Base-by-base conservation (phyloP, 495 filamentous ascomycete species). In the Penicillium robsamsonii region DNA sequence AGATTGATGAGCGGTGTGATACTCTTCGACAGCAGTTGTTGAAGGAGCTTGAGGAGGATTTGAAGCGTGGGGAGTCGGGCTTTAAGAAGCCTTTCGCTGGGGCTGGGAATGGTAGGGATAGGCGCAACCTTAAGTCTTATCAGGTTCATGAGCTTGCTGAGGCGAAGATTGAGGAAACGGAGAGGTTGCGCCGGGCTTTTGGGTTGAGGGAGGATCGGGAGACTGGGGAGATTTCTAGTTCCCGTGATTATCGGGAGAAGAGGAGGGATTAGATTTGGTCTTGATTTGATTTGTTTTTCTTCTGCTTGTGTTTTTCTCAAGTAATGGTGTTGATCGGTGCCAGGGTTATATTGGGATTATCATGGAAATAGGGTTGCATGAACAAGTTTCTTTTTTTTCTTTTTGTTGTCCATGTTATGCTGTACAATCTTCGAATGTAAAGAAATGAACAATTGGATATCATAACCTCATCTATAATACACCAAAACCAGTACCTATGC, bases 131-230 rank as follows among this genome's bases (percentile, higher is more conserved):
- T 44, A 99, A 97, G 75, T 76, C 83, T 55, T 91, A 97, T 76
- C 91, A 96, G 72, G 92, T 97, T 24, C 94, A 99, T 81, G 93
- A 97, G 74, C 73, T 96, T 63, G 94, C 94, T 24, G 87, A 92
- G 68, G 93, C 92, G 51, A 99, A 99, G 84, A 92, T 96, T 66
- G 87, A 89, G 69, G 93, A 99, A 81, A 96, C 86, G 70, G 92
- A 97, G 79, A 78, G 88, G 71, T 76, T 97, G 67, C 75, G 92
- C 57, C 91, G 83, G 72, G 94, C 94, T 25, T 79, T 99, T 69
- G 91, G 91, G 46, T 96, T 97, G 60, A 82, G 84, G 59, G 86
- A 87, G 74, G 84, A 96, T 77, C 90, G 93, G 70, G 88, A 95
- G 72, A 93, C 94, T 62, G 90, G 89, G 30, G 89, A 95, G 87